Conservation (phyloP, 2,329 filamentous ascomycete genomes). For the Ophiostoma perfectum region DNA sequence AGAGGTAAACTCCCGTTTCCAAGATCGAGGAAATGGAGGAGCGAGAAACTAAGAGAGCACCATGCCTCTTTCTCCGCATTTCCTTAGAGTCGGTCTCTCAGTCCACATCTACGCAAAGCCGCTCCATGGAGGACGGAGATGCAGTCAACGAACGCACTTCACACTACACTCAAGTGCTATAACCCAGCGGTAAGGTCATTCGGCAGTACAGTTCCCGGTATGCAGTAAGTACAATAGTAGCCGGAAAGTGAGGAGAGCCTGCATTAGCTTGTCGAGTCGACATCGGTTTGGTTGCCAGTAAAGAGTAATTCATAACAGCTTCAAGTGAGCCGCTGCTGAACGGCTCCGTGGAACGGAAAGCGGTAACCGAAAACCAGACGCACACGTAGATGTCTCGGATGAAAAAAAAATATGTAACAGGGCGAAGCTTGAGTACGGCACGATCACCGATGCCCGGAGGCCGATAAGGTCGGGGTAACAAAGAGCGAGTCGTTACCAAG, state of each 20-base stretch:
- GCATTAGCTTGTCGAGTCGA: not conserved
- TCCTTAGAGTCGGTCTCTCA: not conserved
- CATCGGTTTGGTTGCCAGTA: too few relatives aligned
- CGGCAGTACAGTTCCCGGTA: too few relatives aligned
- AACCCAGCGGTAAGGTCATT: not conserved
- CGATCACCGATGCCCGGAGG: not conserved
- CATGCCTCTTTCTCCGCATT: not conserved
- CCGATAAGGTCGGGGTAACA: not conserved
- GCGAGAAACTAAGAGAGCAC: not conserved
- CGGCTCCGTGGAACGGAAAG: not conserved
- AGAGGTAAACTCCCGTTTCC: too few relatives aligned
- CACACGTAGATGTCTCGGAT: too few relatives aligned
- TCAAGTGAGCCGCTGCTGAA: not conserved
- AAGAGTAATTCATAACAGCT: too few relatives aligned
- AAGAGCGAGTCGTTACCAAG: not conserved
- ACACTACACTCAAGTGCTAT: not conserved
- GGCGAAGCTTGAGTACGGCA: not conserved
- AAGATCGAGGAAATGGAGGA: not conserved
- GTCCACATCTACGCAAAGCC: not conserved
- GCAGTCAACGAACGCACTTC: not conserved
- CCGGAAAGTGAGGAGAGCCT: not conserved
- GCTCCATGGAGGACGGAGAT: not conserved
- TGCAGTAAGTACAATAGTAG: too few relatives aligned
- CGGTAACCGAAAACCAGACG: not conserved
- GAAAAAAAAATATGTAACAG: not conserved